Percentiles rank a stretch among this genome's conserved stretches.
These are phyloP conservation scores for Chenopodium album DNA, from an alignment of 148 eudicot species.

Conservation along the genomic window DNA sequence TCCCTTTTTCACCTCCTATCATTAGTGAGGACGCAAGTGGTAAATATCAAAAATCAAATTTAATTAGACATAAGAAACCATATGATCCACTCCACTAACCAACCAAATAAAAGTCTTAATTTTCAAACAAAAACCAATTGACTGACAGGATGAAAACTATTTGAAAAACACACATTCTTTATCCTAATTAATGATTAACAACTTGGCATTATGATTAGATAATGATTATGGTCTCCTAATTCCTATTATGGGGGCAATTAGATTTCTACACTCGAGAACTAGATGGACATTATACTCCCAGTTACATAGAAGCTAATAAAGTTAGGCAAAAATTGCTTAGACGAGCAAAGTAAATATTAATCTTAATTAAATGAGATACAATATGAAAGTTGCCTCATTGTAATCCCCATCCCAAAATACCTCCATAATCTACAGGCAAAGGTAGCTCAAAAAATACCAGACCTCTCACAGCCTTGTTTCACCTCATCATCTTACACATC, in stretches of 20 bases:
- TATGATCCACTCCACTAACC: background rate
- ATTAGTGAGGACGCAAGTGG: background rate
- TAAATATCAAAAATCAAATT: background rate
- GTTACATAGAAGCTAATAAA: background rate
- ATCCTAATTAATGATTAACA: background rate
- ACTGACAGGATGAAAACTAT: background rate
- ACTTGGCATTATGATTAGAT: background rate
- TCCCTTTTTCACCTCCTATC: background rate
- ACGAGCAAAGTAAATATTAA: background rate
- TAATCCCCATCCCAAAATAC: slow-evolving; percentile 21
- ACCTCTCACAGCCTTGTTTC: slow-evolving; percentile 13
- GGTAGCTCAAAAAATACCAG: slow-evolving; percentile 21
- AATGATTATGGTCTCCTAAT: slow-evolving; percentile 2
- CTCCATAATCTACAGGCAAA: slow-evolving; percentile 30
- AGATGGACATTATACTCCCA: background rate
- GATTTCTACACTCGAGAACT: too few relatives aligned
- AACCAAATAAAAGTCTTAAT: background rate
- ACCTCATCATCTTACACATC: slow-evolving; percentile 26
- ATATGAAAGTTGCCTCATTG: slow-evolving; percentile 18
- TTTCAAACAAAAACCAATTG: background rate
- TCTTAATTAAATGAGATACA: background rate
- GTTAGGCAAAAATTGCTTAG: background rate
- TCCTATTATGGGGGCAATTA: background rate
- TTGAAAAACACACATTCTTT: background rate
- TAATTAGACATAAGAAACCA: background rate